phyloP scores from a whole-genome alignment of 805 yeast genomes.

The Candida adriatica region DNA sequence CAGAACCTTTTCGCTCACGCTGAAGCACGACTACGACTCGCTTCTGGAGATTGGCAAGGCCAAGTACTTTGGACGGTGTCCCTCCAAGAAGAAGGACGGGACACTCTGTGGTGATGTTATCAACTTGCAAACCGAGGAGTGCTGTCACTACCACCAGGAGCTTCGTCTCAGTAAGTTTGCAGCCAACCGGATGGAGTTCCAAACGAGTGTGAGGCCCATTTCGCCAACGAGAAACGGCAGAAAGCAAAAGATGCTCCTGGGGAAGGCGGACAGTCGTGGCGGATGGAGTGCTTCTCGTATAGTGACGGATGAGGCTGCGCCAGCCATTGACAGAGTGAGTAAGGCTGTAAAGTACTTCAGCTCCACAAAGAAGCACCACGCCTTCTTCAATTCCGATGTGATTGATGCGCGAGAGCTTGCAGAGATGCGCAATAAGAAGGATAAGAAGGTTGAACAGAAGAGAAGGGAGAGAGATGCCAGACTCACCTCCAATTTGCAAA shows the following conservation, averaged over 20 bases:
- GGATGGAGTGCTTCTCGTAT: constrained; percentile 21
- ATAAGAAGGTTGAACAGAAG: constrained; percentile 25
- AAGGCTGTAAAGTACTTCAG: constrained; percentile 30
- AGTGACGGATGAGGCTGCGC: constrained; percentile 22
- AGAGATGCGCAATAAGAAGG: constrained; percentile 31
- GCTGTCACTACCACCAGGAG: constrained; percentile 73
- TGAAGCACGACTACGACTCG: constrained; percentile 43
- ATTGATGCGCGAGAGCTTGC: constrained; percentile 22
- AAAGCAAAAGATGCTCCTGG: constrained; percentile 36
- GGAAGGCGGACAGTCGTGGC: constrained; percentile 25
- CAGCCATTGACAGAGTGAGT: constrained; percentile 18
- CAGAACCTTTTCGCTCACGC: constrained; percentile 44
- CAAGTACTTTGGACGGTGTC: constrained; percentile 62
- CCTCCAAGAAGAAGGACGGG: constrained; percentile 37
- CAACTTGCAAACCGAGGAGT: constrained; percentile 41
- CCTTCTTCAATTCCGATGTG: constrained; percentile 42
- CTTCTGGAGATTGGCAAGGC: constrained; percentile 71
- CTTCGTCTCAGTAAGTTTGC: constrained; percentile 41
- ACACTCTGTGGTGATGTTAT: constrained; percentile 54
- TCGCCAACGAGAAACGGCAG: constrained; percentile 43
- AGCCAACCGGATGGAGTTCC: constrained; percentile 71
- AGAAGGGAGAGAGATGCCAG: constrained; percentile 10
- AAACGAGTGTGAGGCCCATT: constrained; percentile 48
- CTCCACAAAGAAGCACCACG: constrained; percentile 35
- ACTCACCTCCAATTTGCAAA: constrained; percentile 3